Evolutionary conservation across 129 eudicot species (phyloP).

Genomic region (Arctium lappa): DNA sequence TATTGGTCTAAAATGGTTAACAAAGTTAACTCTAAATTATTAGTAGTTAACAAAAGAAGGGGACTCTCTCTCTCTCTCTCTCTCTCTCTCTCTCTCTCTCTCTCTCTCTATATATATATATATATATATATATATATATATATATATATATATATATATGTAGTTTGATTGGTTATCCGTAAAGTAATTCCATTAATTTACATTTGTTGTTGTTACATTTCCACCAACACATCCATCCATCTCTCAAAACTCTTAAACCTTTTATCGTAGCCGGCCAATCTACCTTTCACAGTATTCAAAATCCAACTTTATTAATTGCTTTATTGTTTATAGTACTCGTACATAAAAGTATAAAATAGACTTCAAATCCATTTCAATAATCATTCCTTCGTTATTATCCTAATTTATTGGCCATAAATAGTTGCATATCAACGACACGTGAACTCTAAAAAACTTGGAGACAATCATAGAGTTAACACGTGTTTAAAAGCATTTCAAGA

Average conservation of each 20-base stretch:
- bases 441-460: background rate
- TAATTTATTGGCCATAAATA: background rate
- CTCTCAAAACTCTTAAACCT: background rate
- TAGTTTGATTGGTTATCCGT: slow-evolving; percentile 17
- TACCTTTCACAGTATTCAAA: slow-evolving; percentile 10
- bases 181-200: slow-evolving; percentile 30
- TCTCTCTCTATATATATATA: too few relatives aligned
- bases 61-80: too few relatives aligned
- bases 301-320: background rate
- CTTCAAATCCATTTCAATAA: background rate
- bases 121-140: too few relatives aligned
- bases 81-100: too few relatives aligned
- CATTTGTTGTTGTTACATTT: slow-evolving; percentile 19
- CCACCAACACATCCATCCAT: slow-evolving; percentile 16
- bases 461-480: background rate
- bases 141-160: background rate
- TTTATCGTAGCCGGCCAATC: background rate
- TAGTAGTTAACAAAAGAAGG: too few relatives aligned
- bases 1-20: too few relatives aligned
- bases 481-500: background rate
- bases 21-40: too few relatives aligned
- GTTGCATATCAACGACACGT: background rate
- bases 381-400: background rate
- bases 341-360: background rate
- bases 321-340: background rate